These are phyloP conservation scores for Hansenula lynferdii DNA, from an alignment of 1,139 yeast genomes.

Conservation along the genomic window DNA sequence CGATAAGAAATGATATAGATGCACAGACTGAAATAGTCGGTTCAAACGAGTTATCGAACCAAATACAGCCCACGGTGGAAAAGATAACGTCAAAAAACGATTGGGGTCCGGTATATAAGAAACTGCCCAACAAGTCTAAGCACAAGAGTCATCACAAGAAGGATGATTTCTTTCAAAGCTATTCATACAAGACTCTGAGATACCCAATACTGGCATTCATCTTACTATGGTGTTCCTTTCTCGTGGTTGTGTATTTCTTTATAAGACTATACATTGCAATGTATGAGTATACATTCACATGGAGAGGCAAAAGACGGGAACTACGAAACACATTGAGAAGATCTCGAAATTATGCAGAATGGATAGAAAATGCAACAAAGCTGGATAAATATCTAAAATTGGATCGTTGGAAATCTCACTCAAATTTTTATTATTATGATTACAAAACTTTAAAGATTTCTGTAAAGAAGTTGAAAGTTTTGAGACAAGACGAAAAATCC, in stretches of 20 bases:
- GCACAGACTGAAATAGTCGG: slow-evolving; percentile 11
- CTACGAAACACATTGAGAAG: slow-evolving; percentile 45
- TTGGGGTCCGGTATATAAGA: slow-evolving; percentile 56
- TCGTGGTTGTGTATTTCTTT: slow-evolving; percentile 45
- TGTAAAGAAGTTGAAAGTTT: slow-evolving; percentile 36
- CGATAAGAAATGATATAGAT: slow-evolving; percentile 6
- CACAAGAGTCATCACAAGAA: slow-evolving; percentile 3
- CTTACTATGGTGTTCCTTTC: slow-evolving; percentile 46
- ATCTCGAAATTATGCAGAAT: slow-evolving; percentile 52
- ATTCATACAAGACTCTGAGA: slow-evolving; percentile 50
- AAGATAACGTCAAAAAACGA: slow-evolving; percentile 57
- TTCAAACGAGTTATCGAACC: slow-evolving; percentile 7
- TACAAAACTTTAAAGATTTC: slow-evolving; percentile 53
- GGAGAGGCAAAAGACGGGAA: slow-evolving; percentile 54
- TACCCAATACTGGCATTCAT: slow-evolving; percentile 61
- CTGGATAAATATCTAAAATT: slow-evolving; percentile 56
- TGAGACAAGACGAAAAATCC: slow-evolving; percentile 22
- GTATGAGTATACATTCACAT: slow-evolving; percentile 52
- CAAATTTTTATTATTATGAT: slow-evolving; percentile 65
- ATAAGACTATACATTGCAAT: slow-evolving; percentile 61
- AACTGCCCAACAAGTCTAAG: slow-evolving; percentile 14
- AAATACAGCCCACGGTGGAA: slow-evolving; percentile 21
- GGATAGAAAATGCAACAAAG: slow-evolving; percentile 53
- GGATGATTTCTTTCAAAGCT: slow-evolving; percentile 23
- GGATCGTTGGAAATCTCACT: slow-evolving; percentile 60